Conservation (phyloP, 2,329 filamentous ascomycete species). For the Torrubiella hemipterigena region DNA sequence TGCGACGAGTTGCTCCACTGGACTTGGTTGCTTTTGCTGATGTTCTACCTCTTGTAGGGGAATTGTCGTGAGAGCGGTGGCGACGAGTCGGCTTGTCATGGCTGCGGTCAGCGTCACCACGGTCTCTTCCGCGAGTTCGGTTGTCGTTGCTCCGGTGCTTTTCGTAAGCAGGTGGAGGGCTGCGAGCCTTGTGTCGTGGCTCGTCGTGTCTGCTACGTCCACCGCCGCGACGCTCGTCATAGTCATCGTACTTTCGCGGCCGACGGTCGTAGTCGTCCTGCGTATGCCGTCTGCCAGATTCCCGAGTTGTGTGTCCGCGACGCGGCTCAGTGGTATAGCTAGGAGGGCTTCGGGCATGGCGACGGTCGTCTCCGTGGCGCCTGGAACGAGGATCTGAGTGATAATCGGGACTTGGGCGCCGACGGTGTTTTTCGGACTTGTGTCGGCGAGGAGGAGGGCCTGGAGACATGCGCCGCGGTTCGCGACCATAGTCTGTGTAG, state of each 20-base stretch:
- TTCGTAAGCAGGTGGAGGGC: too few relatives aligned
- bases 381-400: slow-evolving; percentile 6
- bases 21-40: slow-evolving; percentile 1
- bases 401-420: slow-evolving; percentile 8
- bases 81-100: too few relatives aligned
- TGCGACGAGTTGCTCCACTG: slow-evolving; percentile 13
- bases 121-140: too few relatives aligned
- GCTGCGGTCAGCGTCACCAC: too few relatives aligned
- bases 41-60: slow-evolving; percentile 13
- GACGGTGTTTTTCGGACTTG: slow-evolving; percentile 12
- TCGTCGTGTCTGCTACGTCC: too few relatives aligned
- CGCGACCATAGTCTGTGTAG: slow-evolving; percentile 12
- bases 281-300: slow-evolving; percentile 3
- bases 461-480: slow-evolving; percentile 5
- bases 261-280: neutral
- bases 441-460: slow-evolving; percentile 10
- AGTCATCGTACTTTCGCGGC: too few relatives aligned
- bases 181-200: too few relatives aligned
- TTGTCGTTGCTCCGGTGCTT: too few relatives aligned
- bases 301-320: too few relatives aligned
- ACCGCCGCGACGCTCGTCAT: too few relatives aligned
- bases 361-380: neutral
- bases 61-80: slow-evolving; percentile 12
- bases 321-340: slow-evolving; percentile 3
- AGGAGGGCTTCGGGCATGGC: neutral